Evolutionary conservation across 2,329 filamentous ascomycete species (phyloP).

Genomic region (Sphaerostilbella broomeana): DNA sequence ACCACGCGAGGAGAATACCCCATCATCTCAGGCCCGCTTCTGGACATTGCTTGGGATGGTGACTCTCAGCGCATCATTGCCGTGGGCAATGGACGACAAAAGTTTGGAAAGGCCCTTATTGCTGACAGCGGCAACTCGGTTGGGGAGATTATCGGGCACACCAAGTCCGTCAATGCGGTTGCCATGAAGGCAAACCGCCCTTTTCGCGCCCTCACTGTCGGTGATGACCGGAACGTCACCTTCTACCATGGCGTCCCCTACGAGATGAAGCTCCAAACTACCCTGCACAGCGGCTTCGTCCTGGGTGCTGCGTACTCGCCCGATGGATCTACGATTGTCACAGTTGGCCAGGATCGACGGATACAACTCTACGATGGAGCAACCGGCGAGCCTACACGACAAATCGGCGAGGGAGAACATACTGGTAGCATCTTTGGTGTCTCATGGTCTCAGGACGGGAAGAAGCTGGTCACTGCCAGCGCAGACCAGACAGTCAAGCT

Average conservation of each 20-base stretch:
- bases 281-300: slow-evolving; percentile 81
- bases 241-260: slow-evolving; percentile 94
- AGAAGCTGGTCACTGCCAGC: slow-evolving; percentile 80
- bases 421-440: slow-evolving; percentile 89
- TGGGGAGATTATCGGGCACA: slow-evolving; percentile 89
- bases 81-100: slow-evolving; percentile 89
- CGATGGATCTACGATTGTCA: slow-evolving; percentile 74
- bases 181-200: slow-evolving; percentile 84
- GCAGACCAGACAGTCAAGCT: slow-evolving; percentile 92
- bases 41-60: slow-evolving; percentile 95
- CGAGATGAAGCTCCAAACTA: slow-evolving; percentile 83
- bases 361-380: slow-evolving; percentile 97
- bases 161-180: slow-evolving; percentile 82
- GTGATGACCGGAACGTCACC: slow-evolving; percentile 81
- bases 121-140: slow-evolving; percentile 94
- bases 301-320: slow-evolving; percentile 85
- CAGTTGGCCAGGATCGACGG: slow-evolving; percentile 82
- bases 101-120: slow-evolving; percentile 89
- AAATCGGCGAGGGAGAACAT: slow-evolving; percentile 79
- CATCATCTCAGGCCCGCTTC: slow-evolving; percentile 91
- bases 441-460: slow-evolving; percentile 83
- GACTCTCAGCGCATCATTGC: slow-evolving; percentile 95
- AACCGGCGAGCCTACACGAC: slow-evolving; percentile 73
- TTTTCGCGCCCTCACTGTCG: slow-evolving; percentile 83
- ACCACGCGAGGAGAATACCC: slow-evolving; percentile 90